Evolutionary conservation across 2,329 filamentous ascomycete genomes (phyloP).

Genomic region (Sclerotinia glacialis): DNA sequence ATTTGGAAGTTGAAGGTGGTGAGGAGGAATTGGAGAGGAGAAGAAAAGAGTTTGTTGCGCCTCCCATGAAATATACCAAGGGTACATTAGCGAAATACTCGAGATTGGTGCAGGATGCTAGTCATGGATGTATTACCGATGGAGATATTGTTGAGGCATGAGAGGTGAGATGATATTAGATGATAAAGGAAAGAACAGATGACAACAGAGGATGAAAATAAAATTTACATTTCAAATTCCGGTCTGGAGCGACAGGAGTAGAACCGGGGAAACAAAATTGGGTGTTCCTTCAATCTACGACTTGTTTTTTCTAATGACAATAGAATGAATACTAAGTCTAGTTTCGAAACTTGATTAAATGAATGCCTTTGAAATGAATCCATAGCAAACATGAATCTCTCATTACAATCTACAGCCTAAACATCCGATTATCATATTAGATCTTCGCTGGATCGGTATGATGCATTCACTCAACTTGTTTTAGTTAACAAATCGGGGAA

Average conservation of each 20-base stretch:
- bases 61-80: constrained; percentile 55
- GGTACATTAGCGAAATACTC: constrained; percentile 60
- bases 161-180: neutral
- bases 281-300: neutral
- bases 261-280: neutral
- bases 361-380: too few relatives aligned
- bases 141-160: constrained; percentile 31
- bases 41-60: constrained; percentile 51
- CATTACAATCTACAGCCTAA: too few relatives aligned
- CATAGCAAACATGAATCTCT: too few relatives aligned
- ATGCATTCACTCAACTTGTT: too few relatives aligned
- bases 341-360: too few relatives aligned
- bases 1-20: constrained; percentile 45
- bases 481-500: too few relatives aligned
- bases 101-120: constrained; percentile 53
- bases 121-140: constrained; percentile 58
- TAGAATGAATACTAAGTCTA: neutral
- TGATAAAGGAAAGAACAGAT: too few relatives aligned
- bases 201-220: neutral
- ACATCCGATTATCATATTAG: too few relatives aligned
- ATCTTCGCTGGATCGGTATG: too few relatives aligned
- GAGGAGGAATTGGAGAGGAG: constrained; percentile 44
- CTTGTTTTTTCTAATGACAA: neutral
- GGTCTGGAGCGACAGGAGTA: neutral
- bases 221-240: neutral